These are phyloP conservation scores for Russula lepida DNA, from an alignment of 768 basidiomycete genomes.

Conservation along the genomic window DNA sequence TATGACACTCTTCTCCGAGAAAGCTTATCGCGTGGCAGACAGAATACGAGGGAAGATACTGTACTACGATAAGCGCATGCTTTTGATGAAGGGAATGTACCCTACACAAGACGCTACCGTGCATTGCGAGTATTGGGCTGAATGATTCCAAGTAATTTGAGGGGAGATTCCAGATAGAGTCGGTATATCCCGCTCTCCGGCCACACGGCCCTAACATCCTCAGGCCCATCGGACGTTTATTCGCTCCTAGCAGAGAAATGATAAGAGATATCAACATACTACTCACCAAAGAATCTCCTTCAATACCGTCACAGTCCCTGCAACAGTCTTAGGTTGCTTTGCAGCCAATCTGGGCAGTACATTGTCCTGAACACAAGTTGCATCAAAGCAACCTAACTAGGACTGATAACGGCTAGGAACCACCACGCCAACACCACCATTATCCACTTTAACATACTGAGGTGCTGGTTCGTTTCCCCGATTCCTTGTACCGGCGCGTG, in stretches of 20 bases:
- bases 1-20: too few relatives aligned
- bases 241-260: neutral
- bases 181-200: neutral
- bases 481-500: constrained; percentile 82
- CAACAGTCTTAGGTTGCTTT: constrained; percentile 92
- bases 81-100: too few relatives aligned
- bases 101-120: too few relatives aligned
- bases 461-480: constrained; percentile 79
- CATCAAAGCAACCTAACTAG: constrained; percentile 7
- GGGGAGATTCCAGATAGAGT: too few relatives aligned
- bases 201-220: too few relatives aligned
- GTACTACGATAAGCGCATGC: too few relatives aligned
- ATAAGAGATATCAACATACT: neutral
- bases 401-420: constrained; percentile 46
- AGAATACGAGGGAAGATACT: too few relatives aligned
- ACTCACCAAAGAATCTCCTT: constrained; percentile 80
- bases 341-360: constrained; percentile 77
- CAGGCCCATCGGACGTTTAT: neutral
- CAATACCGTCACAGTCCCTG: constrained; percentile 65
- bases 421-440: constrained; percentile 76
- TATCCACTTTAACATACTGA: constrained; percentile 92
- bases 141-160: too few relatives aligned
- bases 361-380: constrained; percentile 34
- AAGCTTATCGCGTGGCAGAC: too few relatives aligned
- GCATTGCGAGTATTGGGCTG: too few relatives aligned